phyloP scores from a whole-genome alignment of 108 stramenopile genomes.

The Skeletonema costatum region DNA sequence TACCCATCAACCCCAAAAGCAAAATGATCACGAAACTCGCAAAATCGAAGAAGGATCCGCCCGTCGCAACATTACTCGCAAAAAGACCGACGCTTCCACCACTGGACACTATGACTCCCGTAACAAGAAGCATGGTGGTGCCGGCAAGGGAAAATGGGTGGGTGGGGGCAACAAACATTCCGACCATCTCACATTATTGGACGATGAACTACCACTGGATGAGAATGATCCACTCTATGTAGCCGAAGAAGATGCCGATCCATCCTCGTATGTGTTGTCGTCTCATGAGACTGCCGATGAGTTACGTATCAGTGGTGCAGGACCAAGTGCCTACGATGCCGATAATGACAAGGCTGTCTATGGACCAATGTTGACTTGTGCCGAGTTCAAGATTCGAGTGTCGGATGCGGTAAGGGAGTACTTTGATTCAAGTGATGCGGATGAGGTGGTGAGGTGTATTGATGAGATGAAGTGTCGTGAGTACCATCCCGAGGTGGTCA shows the following conservation, averaged over 20 bases:
- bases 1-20: neutral
- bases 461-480: slow-evolving; percentile 76
- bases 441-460: slow-evolving; percentile 79
- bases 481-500: slow-evolving; percentile 82
- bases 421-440: slow-evolving; percentile 79
- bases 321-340: slow-evolving; percentile 51
- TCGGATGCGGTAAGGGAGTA: slow-evolving; percentile 65
- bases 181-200: slow-evolving; percentile 14
- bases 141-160: slow-evolving; percentile 80
- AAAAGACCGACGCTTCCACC: slow-evolving; percentile 67
- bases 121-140: slow-evolving; percentile 84
- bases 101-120: slow-evolving; percentile 69
- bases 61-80: slow-evolving; percentile 82
- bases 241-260: slow-evolving; percentile 65
- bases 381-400: slow-evolving; percentile 88
- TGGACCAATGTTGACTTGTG: slow-evolving; percentile 79
- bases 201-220: slow-evolving; percentile 50
- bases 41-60: slow-evolving; percentile 70
- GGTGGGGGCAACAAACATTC: slow-evolving; percentile 35
- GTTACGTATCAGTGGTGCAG: slow-evolving; percentile 30
- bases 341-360: slow-evolving; percentile 60
- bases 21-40: slow-evolving; percentile 63
- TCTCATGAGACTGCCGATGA: slow-evolving; percentile 12
- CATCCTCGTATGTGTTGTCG: slow-evolving; percentile 57
- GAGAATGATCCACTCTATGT: slow-evolving; percentile 83